Evolutionary conservation across 2,329 filamentous ascomycete genomes (phyloP), one percentile per base, ranked within the genome.

Genomic region (Fusarium papillatum): DNA sequence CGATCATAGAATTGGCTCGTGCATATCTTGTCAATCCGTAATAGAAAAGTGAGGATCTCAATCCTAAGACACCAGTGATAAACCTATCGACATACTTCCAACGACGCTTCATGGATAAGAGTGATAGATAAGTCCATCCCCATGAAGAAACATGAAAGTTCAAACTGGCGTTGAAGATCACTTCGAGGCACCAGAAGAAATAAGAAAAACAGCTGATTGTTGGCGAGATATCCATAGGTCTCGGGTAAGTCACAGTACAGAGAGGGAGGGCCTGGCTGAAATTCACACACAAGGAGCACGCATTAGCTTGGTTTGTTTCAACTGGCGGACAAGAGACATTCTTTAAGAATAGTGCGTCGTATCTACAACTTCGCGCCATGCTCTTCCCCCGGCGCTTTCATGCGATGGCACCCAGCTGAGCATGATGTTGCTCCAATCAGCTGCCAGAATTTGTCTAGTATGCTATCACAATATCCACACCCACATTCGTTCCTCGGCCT

Each of bases 381-480:
- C 48, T 53, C 48, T 29, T 53, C 48, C 48, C 48, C 48, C 10
- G 48, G 16, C 24, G 19, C 48, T 29, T 53, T 19, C 10, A 53
- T 53, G 48, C 24, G 48, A 53, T 53, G 48, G 19, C 17, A 53
- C 48, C 48, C 48, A 53, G 48, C 5, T 53, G 24, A 53, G 19
- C 26, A 19, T 53, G 48, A 53, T 53, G 16, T 1, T 60, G n/a
- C 36, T 57, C 64, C 48, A 66, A 66, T 59, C 64, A 55, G 26
- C 26, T 24, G 2, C 29, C 26, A 59, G 53, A 17, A 26, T 48
- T 24, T 34, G 17, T 38, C 34, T 19, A 38, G 26, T 26, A 7
- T n/a, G 19, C 29, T 66, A 66, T 46, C 53, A 59, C 31, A 13
- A 26, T 66, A 26, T n/a, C 50, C 64, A 53, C 50, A 29, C 38